Conservation (phyloP, 2,329 filamentous ascomycete species). For the Neopestalotiopsis rosae region DNA sequence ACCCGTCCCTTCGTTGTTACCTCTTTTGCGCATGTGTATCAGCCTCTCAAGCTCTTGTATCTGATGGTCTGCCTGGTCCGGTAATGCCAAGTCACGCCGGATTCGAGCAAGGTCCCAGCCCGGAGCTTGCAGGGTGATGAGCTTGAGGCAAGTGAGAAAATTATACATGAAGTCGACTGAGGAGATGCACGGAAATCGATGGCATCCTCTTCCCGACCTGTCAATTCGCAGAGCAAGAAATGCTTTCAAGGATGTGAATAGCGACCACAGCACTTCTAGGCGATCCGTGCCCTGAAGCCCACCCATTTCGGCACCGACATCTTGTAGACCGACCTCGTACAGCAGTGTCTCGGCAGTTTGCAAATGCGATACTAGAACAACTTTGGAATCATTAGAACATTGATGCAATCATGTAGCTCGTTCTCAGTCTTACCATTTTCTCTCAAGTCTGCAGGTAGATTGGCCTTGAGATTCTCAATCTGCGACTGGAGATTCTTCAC, state of each 20-base stretch:
- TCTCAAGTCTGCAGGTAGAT: slow-evolving; percentile 40
- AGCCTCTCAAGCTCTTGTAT: background rate
- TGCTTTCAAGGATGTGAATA: slow-evolving; percentile 44
- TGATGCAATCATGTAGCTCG: background rate
- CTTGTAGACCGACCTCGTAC: slow-evolving; percentile 51
- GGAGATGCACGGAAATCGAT: slow-evolving; percentile 48
- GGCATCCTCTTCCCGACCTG: slow-evolving; percentile 32
- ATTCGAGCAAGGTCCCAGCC: slow-evolving; percentile 51
- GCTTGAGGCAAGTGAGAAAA: slow-evolving; percentile 51
- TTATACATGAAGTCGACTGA: slow-evolving; percentile 54
- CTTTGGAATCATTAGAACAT: slow-evolving; percentile 29
- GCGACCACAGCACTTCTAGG: slow-evolving; percentile 51
- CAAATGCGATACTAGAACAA: slow-evolving; percentile 46
- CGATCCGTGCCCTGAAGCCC: slow-evolving; percentile 44
- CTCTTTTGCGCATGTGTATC: background rate
- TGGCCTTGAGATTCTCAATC: slow-evolving; percentile 43
- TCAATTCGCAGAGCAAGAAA: slow-evolving; percentile 43
- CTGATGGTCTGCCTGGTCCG: background rate
- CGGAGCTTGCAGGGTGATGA: slow-evolving; percentile 50
- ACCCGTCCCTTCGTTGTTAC: background rate
- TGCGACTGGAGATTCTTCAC: slow-evolving; percentile 51
- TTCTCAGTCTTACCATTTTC: slow-evolving; percentile 38
- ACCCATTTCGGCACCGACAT: slow-evolving; percentile 36
- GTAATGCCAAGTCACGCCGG: slow-evolving; percentile 38
- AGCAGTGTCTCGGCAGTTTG: slow-evolving; percentile 53